phyloP scores from a whole-genome alignment of 2,329 filamentous ascomycete genomes.

The Fusarium begoniae region DNA sequence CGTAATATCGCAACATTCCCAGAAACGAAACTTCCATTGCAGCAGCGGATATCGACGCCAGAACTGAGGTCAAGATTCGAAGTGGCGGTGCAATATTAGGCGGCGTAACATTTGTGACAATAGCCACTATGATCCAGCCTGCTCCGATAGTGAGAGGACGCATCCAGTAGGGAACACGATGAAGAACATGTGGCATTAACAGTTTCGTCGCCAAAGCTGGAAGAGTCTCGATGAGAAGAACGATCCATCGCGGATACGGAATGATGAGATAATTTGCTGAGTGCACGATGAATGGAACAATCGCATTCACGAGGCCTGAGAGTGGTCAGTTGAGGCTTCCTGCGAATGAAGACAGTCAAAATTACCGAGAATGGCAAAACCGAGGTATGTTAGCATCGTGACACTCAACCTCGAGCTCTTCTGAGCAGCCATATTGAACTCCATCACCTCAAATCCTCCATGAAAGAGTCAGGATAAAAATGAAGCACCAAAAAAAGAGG shows the following conservation, averaged over 20 bases:
- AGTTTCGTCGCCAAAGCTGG: conserved; percentile 45
- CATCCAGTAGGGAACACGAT: conserved; percentile 41
- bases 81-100: conserved; percentile 47
- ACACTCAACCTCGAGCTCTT: conserved; percentile 2
- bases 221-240: conserved; percentile 46
- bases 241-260: conserved; percentile 45
- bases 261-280: conserved; percentile 49
- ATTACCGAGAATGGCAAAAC: conserved; percentile 42
- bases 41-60: conserved; percentile 44
- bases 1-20: conserved; percentile 44
- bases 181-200: conserved; percentile 42
- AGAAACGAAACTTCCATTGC: conserved; percentile 47
- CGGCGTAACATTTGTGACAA: conserved; percentile 42
- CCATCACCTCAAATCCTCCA: background rate
- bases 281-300: conserved; percentile 45
- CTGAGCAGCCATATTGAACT: background rate
- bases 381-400: conserved; percentile 36
- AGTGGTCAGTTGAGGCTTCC: conserved; percentile 6
- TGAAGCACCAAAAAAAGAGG: background rate
- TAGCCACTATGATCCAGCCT: conserved; percentile 43
- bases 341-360: background rate
- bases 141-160: conserved; percentile 41
- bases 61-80: conserved; percentile 42
- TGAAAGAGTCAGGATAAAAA: background rate
- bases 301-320: conserved; percentile 44